These are phyloP conservation scores for Hansenula sp. DNA, from an alignment of 1,139 yeast species.

Conservation along the genomic window DNA sequence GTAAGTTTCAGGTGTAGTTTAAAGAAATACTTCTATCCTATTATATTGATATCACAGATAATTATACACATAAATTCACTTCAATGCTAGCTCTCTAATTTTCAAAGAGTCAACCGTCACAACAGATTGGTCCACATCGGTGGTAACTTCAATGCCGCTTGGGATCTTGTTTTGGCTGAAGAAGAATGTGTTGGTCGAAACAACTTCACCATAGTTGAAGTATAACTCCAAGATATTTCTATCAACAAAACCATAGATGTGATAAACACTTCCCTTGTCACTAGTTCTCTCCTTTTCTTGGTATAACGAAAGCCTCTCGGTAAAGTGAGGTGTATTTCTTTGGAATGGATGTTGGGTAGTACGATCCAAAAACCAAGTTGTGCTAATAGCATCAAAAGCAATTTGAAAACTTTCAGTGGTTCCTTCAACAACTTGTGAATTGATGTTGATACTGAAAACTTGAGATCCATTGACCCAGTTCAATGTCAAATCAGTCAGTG, in stretches of 20 bases:
- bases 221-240: slow-evolving; percentile 26
- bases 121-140: slow-evolving; percentile 26
- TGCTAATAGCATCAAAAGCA: slow-evolving; percentile 13
- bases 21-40: too few species aligned
- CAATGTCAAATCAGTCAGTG: slow-evolving; percentile 1
- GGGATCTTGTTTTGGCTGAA: slow-evolving; percentile 16
- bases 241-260: slow-evolving; percentile 27
- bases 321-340: slow-evolving; percentile 14
- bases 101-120: neutral
- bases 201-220: slow-evolving; percentile 25
- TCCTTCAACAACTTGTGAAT: slow-evolving; percentile 7
- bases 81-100: neutral
- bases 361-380: slow-evolving; percentile 17
- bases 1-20: too few species aligned
- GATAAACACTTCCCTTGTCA: slow-evolving; percentile 10
- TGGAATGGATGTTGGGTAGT: slow-evolving; percentile 9
- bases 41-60: too few species aligned
- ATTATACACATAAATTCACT: neutral
- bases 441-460: slow-evolving; percentile 10
- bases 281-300: slow-evolving; percentile 10
- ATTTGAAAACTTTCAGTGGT: slow-evolving; percentile 10
- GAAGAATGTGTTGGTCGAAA: slow-evolving; percentile 25
- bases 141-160: slow-evolving; percentile 14
- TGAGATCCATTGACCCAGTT: neutral
- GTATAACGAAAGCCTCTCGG: slow-evolving; percentile 15